Conservation (phyloP, 2,329 filamentous ascomycete genomes). For the Thielaviopsis musarum region DNA sequence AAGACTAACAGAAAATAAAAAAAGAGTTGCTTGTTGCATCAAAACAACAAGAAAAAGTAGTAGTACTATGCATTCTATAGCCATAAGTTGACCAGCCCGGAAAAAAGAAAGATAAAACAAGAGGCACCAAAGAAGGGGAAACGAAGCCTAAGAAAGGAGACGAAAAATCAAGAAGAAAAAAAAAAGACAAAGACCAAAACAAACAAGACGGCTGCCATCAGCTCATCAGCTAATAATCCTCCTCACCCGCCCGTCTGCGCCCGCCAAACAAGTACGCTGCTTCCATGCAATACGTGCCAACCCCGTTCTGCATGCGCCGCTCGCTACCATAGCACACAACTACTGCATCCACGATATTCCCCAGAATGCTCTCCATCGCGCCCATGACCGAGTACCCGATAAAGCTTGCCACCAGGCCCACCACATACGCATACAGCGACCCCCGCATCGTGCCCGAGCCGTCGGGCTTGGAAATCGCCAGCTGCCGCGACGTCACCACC, state of each 20-base stretch:
- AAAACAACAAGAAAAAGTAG: background rate
- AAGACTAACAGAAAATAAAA: background rate
- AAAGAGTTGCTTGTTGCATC: background rate
- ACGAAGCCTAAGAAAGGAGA: no score
- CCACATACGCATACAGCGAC: slow-evolving; percentile 85
- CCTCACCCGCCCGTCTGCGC: slow-evolving; percentile 5
- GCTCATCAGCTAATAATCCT: slow-evolving; percentile 7
- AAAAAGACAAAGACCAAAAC: background rate
- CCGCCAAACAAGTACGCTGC: slow-evolving; percentile 74
- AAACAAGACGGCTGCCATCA: background rate
- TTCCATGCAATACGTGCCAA: slow-evolving; percentile 75
- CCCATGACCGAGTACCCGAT: slow-evolving; percentile 91
- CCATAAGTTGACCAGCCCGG: background rate
- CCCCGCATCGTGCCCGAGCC: slow-evolving; percentile 42
- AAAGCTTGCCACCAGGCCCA: slow-evolving; percentile 79
- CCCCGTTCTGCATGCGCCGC: slow-evolving; percentile 47
- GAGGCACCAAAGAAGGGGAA: no score
- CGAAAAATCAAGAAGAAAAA: background rate
- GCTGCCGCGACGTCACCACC: slow-evolving; percentile 75
- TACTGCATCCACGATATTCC: slow-evolving; percentile 72
- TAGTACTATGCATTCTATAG: background rate
- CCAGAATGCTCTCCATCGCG: slow-evolving; percentile 75
- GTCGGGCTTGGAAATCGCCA: slow-evolving; percentile 42
- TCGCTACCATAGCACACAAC: slow-evolving; percentile 94
- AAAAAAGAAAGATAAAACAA: background rate